Evolutionary conservation across 169 alveolate species (phyloP).

Genomic region (Eimeria necatrix): DNA sequence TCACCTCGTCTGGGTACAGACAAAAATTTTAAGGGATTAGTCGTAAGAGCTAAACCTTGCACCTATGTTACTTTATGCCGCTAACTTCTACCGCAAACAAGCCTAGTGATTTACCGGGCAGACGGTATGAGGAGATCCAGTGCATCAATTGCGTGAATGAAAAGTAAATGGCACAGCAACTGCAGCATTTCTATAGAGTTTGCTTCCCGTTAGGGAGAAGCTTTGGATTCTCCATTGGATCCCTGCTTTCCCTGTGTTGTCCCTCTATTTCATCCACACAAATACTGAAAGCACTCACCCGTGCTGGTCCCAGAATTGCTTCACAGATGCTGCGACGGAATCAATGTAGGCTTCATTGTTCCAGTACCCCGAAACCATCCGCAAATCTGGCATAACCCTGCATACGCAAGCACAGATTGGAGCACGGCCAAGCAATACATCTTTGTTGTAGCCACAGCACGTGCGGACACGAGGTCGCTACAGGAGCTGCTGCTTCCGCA

Average conservation of each 20-base stretch:
- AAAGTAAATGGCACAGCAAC: no score
- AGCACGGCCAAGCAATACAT: background rate
- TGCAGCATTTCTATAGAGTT: no score
- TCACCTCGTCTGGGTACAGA: constrained; percentile 54
- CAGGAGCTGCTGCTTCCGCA: background rate
- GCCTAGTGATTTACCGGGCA: no score
- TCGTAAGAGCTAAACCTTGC: no score
- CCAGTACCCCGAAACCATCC: constrained; percentile 85
- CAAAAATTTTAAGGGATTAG: no score
- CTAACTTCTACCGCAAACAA: no score
- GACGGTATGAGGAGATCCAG: no score
- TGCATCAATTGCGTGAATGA: no score
- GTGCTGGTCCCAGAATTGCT: constrained; percentile 81
- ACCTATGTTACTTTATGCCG: no score
- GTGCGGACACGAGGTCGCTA: background rate
- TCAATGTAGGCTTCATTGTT: constrained; percentile 82
- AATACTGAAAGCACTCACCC: constrained; percentile 35
- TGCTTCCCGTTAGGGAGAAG: no score
- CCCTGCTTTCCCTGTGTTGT: background rate
- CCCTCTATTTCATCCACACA: background rate
- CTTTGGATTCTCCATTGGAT: no score
- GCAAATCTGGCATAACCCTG: constrained; percentile 83
- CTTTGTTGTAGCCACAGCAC: background rate
- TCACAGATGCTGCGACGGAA: constrained; percentile 80
- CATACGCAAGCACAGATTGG: background rate